Conservation (phyloP, 495 filamentous ascomycete genomes). For the Hypoxylon crocopeplum region DNA sequence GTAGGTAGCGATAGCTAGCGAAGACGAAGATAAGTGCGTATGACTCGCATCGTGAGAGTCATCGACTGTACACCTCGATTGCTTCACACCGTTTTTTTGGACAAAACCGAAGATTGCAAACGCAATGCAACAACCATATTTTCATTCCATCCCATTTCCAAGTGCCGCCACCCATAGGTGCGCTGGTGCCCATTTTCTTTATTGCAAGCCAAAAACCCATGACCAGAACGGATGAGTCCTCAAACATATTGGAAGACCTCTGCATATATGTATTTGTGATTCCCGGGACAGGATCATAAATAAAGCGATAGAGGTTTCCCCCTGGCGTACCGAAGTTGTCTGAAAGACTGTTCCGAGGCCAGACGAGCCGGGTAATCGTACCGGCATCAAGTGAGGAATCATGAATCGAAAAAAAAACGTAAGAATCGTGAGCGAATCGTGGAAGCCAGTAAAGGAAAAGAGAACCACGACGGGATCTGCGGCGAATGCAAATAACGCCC, state of each 20-base stretch:
- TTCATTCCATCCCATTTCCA: constrained; percentile 26
- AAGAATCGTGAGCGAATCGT: constrained; percentile 31
- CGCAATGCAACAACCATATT: constrained; percentile 22
- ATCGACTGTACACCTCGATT: no score
- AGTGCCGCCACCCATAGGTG: constrained; percentile 15
- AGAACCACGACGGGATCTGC: not conserved
- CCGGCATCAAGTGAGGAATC: constrained; percentile 17
- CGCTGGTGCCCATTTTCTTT: constrained; percentile 18
- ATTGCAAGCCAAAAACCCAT: constrained; percentile 15
- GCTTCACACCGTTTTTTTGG: not conserved
- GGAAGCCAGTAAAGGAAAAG: not conserved
- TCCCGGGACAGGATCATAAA: constrained; percentile 1
- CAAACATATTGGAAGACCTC: constrained; percentile 14
- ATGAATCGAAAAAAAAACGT: constrained; percentile 39
- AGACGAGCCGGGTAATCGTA: not conserved
- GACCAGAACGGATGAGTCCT: constrained; percentile 7
- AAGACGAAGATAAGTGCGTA: not conserved
- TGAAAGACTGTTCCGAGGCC: not conserved
- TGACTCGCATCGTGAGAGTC: not conserved
- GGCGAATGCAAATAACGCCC: not conserved
- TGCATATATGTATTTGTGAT: no score
- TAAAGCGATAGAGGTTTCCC: not conserved
- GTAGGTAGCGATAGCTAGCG: not conserved
- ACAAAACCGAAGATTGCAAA: constrained; percentile 8
- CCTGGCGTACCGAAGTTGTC: not conserved